These are phyloP conservation scores for Leccinum subgranulosum DNA, from an alignment of 768 basidiomycete genomes.

Conservation along the genomic window DNA sequence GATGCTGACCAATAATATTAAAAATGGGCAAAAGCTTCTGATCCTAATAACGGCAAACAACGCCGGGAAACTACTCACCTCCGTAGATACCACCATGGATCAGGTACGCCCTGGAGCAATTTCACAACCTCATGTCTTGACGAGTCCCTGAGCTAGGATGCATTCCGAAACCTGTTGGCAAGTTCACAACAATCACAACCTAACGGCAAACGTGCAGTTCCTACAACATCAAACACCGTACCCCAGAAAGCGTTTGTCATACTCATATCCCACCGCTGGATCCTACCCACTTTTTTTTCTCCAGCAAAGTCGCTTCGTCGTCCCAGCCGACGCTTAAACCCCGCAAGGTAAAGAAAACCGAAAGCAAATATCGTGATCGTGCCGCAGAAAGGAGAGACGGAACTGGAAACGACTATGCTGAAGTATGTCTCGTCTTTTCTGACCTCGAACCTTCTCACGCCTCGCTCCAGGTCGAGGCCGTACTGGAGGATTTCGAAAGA, in stretches of 20 bases:
- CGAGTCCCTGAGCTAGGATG: constrained; percentile 41
- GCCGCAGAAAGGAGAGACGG: constrained; percentile 72
- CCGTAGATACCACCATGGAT: constrained; percentile 18
- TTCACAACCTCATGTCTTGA: not conserved
- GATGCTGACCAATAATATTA: constrained; percentile 6
- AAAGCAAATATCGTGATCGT: constrained; percentile 65
- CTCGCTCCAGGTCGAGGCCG: constrained; percentile 61
- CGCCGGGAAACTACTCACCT: not conserved
- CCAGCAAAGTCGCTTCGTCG: constrained; percentile 47
- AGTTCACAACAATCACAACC: constrained; percentile 29
- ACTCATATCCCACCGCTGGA: not conserved
- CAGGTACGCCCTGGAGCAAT: constrained; percentile 16
- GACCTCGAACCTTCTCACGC: not conserved
- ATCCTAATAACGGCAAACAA: constrained; percentile 31
- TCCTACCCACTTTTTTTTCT: not conserved
- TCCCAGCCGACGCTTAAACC: constrained; percentile 76
- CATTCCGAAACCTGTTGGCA: constrained; percentile 53
- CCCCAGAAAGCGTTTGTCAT: constrained; percentile 19
- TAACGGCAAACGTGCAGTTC: constrained; percentile 1
- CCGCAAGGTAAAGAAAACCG: constrained; percentile 67
- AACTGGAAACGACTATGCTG: constrained; percentile 67
- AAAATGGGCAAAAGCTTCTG: constrained; percentile 19
- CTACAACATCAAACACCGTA: not conserved
- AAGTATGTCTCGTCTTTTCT: constrained; percentile 39
- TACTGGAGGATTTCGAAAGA: constrained; percentile 80